Evolutionary conservation across 805 yeast genomes (phyloP).

Genomic region (Wickerhamiella parazyma): DNA sequence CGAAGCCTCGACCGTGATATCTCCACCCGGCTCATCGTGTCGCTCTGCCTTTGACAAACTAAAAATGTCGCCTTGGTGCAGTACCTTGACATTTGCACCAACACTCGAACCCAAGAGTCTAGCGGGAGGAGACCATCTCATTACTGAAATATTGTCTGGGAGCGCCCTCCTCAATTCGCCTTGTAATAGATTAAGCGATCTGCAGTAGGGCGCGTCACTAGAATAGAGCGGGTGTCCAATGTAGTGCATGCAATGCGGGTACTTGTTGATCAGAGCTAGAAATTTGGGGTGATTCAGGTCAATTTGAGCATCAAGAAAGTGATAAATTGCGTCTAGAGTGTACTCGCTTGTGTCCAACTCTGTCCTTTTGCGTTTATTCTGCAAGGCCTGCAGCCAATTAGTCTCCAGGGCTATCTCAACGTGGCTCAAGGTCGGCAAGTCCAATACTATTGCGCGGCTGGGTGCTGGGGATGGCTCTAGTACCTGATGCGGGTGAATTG

Average conservation of each 20-base stretch:
- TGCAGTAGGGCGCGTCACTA: slow-evolving; percentile 47
- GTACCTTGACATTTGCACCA: background rate
- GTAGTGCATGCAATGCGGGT: slow-evolving; percentile 43
- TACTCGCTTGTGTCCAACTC: slow-evolving; percentile 19
- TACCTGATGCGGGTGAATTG: slow-evolving; percentile 57
- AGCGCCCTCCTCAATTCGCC: slow-evolving; percentile 18
- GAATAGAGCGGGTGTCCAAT: slow-evolving; percentile 59
- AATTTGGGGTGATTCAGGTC: slow-evolving; percentile 25
- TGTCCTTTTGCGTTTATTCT: slow-evolving; percentile 11
- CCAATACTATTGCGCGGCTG: slow-evolving; percentile 52
- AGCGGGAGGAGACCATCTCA: background rate
- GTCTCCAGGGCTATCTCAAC: slow-evolving; percentile 24
- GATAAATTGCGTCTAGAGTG: slow-evolving; percentile 46
- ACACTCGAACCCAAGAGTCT: background rate
- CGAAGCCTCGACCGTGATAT: background rate
- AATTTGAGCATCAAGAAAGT: slow-evolving; percentile 55
- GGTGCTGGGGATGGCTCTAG: slow-evolving; percentile 47
- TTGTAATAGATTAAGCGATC: slow-evolving; percentile 34
- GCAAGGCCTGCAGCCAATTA: background rate
- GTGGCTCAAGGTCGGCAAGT: slow-evolving; percentile 48
- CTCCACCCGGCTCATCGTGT: background rate
- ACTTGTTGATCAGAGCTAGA: slow-evolving; percentile 21
- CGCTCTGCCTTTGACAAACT: background rate
- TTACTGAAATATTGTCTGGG: slow-evolving; percentile 21
- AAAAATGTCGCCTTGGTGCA: slow-evolving; percentile 3